Evolutionary conservation across 495 filamentous ascomycete genomes (phyloP), one percentile per base, ranked within the genome.

Genomic region (Aspergillus saccharolyticus): DNA sequence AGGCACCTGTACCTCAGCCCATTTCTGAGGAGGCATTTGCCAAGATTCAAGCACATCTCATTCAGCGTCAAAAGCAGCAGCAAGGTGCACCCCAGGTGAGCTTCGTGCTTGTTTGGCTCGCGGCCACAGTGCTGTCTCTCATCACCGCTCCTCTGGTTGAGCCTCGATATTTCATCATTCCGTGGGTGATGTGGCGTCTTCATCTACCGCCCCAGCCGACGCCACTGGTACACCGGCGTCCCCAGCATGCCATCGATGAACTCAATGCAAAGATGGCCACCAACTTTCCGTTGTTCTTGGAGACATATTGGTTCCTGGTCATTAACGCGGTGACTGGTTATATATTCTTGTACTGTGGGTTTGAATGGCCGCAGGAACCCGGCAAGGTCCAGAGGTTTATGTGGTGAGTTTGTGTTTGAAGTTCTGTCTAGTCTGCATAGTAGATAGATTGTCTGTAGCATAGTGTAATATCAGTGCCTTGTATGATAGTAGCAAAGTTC

Each of bases 141-240:
- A 68, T 95, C 45, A 91, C 90, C 0, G 92, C 95, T 0, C 91
- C 94, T 2, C 80, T 98, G 1, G 93, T 98, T 12, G 94, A 98
- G 64, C 92, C 91, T 2, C 81, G 94, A 4, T 98, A 98, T 67
- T 93, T 95, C 66, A 93, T 97, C 66, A 78, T 96, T 3, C 92
- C 92, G 0, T 98, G 94, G 94, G 82, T 96, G 24, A 83, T 97
- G 66, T 98, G 91, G 89, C 79, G 95, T 9, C 72, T 96, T 14
- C 84, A 96, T 69, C 71, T 97, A 0, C 88, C 88, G 7, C 63
- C 71, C 15, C 62, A 69, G 45, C 74, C 74, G 30, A 68, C 60
- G 18, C 73, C 71, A 12, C 58, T 68, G 9, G 59, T 61, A 46
- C 70, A 69, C 43, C 60, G 66, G 18, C 65, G 65, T 9, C 61